Evolutionary conservation across 306 rosid genomes (phyloP), one percentile per base, ranked within the genome.

Genomic region (Notholithocarpus densiflorus): DNA sequence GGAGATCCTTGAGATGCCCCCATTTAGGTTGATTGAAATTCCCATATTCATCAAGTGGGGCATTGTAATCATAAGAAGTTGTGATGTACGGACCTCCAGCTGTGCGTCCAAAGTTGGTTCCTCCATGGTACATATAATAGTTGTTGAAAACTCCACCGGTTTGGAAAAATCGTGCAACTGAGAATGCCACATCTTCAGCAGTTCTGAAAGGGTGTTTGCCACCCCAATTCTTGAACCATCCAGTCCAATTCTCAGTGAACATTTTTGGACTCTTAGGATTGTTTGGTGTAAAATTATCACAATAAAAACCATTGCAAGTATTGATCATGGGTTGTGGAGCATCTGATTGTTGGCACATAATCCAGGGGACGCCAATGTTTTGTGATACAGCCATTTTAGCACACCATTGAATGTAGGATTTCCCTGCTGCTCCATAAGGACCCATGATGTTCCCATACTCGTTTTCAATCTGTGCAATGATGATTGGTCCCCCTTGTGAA

Each of bases 31-130:
- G 78, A 55, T 80, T 85, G 6, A 54, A n/a, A 69, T 77, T 62
- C 2, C 88, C 88, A 69, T 68, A 84, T 76, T 84, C 85, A 21
- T 81, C 82, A 5, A 84, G 61, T 13, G 88, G 85, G 2, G 88
- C 88, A 37, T 84, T 77, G 24, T 81, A 81, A 9, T 84, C 87
- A 21, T 84, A 84, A 6, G 74, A 64, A 3, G 82, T 75, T 5
- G 77, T 59, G 2, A 82, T 73, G 27, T 71, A 80, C 9, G 83
- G 83, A 24, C 78, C 81, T 1, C 80, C 81, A 13, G 80, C 31
- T 5, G 87, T 72, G 20, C 84, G 68, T 3, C 82, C 87, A 21
- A 84, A 84, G 56, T 80, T 84, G 19, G 84, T 84, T 27, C 82
- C 84, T 37, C 84, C 84, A 40, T 84, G 84, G 55, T 84, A 84